A percentile compares a stretch with the other conserved stretches of the same genome.
Conservation (phyloP, 257 asterid species). For the Nicotiana sylvestris region DNA sequence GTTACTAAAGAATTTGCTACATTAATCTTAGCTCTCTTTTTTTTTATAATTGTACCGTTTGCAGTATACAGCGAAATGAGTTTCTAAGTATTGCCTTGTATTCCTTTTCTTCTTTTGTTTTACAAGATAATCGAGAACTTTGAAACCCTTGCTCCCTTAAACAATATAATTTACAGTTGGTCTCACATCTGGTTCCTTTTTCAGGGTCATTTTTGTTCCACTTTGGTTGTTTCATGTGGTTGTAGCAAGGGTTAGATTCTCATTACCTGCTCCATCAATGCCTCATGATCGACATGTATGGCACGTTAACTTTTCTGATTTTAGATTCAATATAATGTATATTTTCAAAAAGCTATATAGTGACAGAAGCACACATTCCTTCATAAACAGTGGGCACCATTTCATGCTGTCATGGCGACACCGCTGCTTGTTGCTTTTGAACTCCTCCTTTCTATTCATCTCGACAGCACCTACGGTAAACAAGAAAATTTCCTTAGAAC, state of each 20-base stretch:
- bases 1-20: background rate
- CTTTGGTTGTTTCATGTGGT: conserved; percentile 93
- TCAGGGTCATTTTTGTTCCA: conserved; percentile 79
- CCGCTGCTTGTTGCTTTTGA: conserved; percentile 95
- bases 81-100: background rate
- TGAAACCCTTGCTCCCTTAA: background rate
- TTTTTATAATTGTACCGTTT: background rate
- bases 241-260: conserved; percentile 95
- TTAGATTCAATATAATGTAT: background rate
- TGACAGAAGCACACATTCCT: conserved; percentile 24
- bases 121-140: background rate
- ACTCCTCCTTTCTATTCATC: conserved; percentile 83
- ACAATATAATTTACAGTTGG: background rate
- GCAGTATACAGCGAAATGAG: background rate
- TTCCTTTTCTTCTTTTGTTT: background rate
- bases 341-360: conserved; percentile 10
- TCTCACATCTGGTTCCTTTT: conserved; percentile 3
- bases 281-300: conserved; percentile 93
- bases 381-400: conserved; percentile 87
- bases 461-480: conserved; percentile 61
- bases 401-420: conserved; percentile 76
- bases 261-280: conserved; percentile 95
- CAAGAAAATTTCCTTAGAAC: conserved; percentile 15
- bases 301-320: conserved; percentile 12
- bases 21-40: background rate